Evolutionary conservation across 345 rosid species (phyloP), one percentile per base, ranked within the genome.

Genomic region (Sonneratia caseolaris): DNA sequence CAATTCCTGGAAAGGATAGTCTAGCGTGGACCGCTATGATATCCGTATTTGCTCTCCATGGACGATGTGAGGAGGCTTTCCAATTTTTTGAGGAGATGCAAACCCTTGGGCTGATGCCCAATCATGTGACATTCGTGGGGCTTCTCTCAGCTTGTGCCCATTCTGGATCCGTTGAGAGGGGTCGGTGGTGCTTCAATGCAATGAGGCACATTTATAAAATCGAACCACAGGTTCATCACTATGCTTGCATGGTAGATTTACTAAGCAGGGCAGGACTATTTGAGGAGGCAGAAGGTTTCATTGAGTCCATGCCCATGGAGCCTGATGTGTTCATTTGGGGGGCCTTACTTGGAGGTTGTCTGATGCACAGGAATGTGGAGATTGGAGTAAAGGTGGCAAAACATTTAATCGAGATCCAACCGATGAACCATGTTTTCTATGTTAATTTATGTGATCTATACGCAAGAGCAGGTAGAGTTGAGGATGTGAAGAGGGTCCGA

Each of bases 1-100:
- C 80, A 67, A 84, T 84, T 84, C 77, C 85, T 47, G 38, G 70
- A 71, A 85, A 75, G 78, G 89, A 87, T 78, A 81, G 76, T 48
- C 75, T 77, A 71, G 83, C 92, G 19, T 86, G 87, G 88, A 88
- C 87, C 24, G 86, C 92, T 38, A 86, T 86, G 87, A 82, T 88
- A 72, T 88, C 90, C 3, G 85, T 74, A 16, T 82, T 82, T 77
- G 92, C 88, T 1, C 79, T 82, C 43, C 80, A 88, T 45, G 92
- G 92, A 48, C 80, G 74, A 68, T 72, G 77, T 16, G 81, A 77
- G 19, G 82, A 82, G 71, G 92, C 90, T 65, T 84, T 86, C 27
- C 64, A 76, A 55, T 70, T 74, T 64, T 83, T 88, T 14, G 49
- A 78, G 55, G 81, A 83, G 82, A 88, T 86, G 90, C 80, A 75